phyloP scores from a whole-genome alignment of 805 yeast species.

The Yueomyces sinensis region DNA sequence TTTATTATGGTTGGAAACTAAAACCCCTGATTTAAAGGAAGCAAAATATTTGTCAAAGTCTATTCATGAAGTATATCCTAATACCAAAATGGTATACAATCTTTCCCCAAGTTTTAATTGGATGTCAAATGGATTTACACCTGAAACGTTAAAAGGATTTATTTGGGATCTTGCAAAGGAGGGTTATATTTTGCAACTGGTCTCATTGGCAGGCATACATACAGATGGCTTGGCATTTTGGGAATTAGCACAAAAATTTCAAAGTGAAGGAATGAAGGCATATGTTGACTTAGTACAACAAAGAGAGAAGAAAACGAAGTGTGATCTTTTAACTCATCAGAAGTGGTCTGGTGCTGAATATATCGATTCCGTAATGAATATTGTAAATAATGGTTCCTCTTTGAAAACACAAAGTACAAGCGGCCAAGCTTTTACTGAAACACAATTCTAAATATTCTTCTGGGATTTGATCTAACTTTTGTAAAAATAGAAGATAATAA shows the following conservation, averaged over 20 bases:
- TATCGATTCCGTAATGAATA: constrained; percentile 30
- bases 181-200: constrained; percentile 47
- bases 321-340: constrained; percentile 47
- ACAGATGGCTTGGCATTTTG: constrained; percentile 38
- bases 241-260: constrained; percentile 36
- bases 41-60: constrained; percentile 34
- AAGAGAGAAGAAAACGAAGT: constrained; percentile 30
- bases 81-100: constrained; percentile 45
- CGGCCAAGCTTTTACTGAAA: constrained; percentile 33
- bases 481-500: too few species aligned
- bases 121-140: constrained; percentile 41
- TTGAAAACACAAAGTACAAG: constrained; percentile 28
- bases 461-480: too few species aligned
- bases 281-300: constrained; percentile 40
- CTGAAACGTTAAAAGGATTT: constrained; percentile 32
- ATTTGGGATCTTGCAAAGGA: constrained; percentile 40
- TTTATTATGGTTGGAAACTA: constrained; percentile 52
- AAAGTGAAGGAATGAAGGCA: constrained; percentile 43
- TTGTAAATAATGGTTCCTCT: constrained; percentile 31
- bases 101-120: constrained; percentile 51
- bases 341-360: constrained; percentile 53
- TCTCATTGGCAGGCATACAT: constrained; percentile 49
- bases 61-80: constrained; percentile 35
- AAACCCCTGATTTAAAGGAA: constrained; percentile 39
- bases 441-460: constrained; percentile 14